These are phyloP conservation scores for Fusarium sp. DNA, from an alignment of 2,329 filamentous ascomycete species.

Conservation along the genomic window DNA sequence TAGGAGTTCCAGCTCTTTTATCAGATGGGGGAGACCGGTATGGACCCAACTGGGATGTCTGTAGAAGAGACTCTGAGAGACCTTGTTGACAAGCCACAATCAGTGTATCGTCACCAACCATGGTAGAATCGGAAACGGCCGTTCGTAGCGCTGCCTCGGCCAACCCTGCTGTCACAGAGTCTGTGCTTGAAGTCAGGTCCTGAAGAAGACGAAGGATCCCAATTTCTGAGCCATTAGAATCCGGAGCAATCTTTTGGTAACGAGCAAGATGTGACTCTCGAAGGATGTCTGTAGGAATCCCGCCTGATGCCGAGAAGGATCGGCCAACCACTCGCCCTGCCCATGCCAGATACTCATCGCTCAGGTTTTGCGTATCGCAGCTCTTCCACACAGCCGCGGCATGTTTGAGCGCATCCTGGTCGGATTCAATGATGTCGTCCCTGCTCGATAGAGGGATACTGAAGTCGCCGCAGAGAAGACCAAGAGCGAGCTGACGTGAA, in stretches of 20 bases:
- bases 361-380: slow-evolving; percentile 72
- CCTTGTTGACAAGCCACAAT: slow-evolving; percentile 63
- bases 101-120: slow-evolving; percentile 60
- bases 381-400: slow-evolving; percentile 81
- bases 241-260: slow-evolving; percentile 61
- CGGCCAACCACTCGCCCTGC: slow-evolving; percentile 86
- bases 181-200: slow-evolving; percentile 68
- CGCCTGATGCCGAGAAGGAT: slow-evolving; percentile 82
- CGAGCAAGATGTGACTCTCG: slow-evolving; percentile 68
- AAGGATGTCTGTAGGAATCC: slow-evolving; percentile 70
- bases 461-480: slow-evolving; percentile 81
- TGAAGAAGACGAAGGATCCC: slow-evolving; percentile 72
- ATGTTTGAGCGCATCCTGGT: slow-evolving; percentile 71
- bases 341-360: slow-evolving; percentile 82
- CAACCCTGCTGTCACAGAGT: slow-evolving; percentile 67
- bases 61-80: slow-evolving; percentile 63
- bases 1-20: slow-evolving; percentile 12
- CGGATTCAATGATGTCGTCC: slow-evolving; percentile 76
- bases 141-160: slow-evolving; percentile 70
- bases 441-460: slow-evolving; percentile 57
- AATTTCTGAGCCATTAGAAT: slow-evolving; percentile 69
- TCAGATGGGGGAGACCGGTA: slow-evolving; percentile 70
- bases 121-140: slow-evolving; percentile 65
- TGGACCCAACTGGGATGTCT: slow-evolving; percentile 67
- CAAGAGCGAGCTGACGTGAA: slow-evolving; percentile 77